Evolutionary conservation across 2,329 filamentous ascomycete species (phyloP), one percentile per base, ranked within the genome.

Genomic region (Clarireedia paspali): DNA sequence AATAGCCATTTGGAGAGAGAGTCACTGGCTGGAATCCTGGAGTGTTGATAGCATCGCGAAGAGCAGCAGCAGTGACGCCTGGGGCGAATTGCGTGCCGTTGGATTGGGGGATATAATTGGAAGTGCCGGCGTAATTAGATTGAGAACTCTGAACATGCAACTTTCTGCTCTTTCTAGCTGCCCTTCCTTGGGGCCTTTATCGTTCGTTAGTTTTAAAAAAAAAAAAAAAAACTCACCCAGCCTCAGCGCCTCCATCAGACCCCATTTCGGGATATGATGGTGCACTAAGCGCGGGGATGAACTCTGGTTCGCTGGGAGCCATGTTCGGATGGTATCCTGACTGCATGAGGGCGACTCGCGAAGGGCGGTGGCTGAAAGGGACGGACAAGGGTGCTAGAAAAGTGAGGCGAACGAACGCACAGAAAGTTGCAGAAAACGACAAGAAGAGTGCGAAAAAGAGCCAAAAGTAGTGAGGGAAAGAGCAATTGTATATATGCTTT

Each of bases 191-290:
- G n/a, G n/a, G n/a, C n/a, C n/a, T n/a, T n/a, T n/a, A n/a, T n/a
- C n/a, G n/a, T n/a, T n/a, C n/a, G n/a, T 17, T 17, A 17, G n/a
- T 17, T 17, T 17, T n/a, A n/a, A n/a, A n/a, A n/a, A n/a, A n/a
- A n/a, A 5, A 39, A 47, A 47, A 53, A 53, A 53, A 53, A 53
- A 53, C 51, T 47, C 27, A 53, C 51, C 51, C 51, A 36, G 15
- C 42, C 51, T 39, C 51, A 53, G 42, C 15, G 20, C 6, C 44
- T 2, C 20, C 42, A 17, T 12, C 42, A 1, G 4, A 6, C 17
- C 42, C 42, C 42, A 6, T 14, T 4, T 0, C 2, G 20, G 20
- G 42, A 6, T 23, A 23, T 4, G 42, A 23, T 20, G 12, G 20
- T 23, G 24, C 6, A 6, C 20, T 23, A 24, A 45, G 42, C 14